Percentiles rank a stretch among this genome's conserved stretches.
Conservation (phyloP, 2,329 filamentous ascomycete species). For the Alternaria sp. region DNA sequence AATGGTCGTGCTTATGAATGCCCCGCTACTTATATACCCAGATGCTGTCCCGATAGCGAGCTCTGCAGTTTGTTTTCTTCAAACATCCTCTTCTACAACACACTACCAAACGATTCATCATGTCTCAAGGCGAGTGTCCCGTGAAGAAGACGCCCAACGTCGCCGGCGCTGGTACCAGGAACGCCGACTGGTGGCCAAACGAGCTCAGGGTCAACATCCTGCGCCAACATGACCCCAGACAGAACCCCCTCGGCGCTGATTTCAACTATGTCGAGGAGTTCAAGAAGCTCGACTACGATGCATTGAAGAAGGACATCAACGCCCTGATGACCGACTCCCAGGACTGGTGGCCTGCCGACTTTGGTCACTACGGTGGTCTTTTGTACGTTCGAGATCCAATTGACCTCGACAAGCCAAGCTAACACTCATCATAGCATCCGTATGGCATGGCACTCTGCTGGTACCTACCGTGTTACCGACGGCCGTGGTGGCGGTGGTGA, state of each 20-base stretch:
- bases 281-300: conserved; percentile 74
- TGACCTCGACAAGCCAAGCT: conserved; percentile 5
- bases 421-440: conserved; percentile 60
- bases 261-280: conserved; percentile 79
- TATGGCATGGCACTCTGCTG: conserved; percentile 83
- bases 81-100: conserved; percentile 17
- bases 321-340: conserved; percentile 79
- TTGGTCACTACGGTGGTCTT: conserved; percentile 81
- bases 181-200: conserved; percentile 79
- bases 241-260: conserved; percentile 70
- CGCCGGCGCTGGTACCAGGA: conserved; percentile 71
- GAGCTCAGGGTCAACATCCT: conserved; percentile 74
- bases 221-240: conserved; percentile 71
- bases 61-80: conserved; percentile 14
- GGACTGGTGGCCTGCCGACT: conserved; percentile 84
- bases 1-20: conserved; percentile 41
- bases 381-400: conserved; percentile 55
- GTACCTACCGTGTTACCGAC: conserved; percentile 79
- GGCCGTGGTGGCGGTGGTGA: conserved; percentile 78
- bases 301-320: conserved; percentile 77
- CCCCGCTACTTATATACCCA: conserved; percentile 35
- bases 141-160: conserved; percentile 45
- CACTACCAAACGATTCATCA: conserved; percentile 35
- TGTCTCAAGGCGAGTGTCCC: conserved; percentile 48
- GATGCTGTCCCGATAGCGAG: conserved; percentile 12